Percentiles rank a stretch among this genome's conserved stretches.
Conservation (phyloP, 2,329 filamentous ascomycete species). For the Aspergillus novoparasiticus region DNA sequence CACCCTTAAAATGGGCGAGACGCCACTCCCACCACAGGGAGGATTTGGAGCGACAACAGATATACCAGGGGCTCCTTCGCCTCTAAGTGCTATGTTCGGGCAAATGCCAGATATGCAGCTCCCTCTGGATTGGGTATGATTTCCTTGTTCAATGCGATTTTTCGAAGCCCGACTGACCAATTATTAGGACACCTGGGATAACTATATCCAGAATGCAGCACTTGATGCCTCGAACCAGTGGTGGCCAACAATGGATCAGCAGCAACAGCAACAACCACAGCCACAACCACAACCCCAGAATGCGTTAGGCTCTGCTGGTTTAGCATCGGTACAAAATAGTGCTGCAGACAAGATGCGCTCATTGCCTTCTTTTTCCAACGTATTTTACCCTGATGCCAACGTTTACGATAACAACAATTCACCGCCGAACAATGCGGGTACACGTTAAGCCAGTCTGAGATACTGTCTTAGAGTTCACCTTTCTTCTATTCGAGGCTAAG, state of each 20-base stretch:
- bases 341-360: slow-evolving; percentile 19
- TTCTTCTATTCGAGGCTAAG: background rate
- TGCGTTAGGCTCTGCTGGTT: slow-evolving; percentile 25
- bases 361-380: slow-evolving; percentile 17
- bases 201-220: slow-evolving; percentile 64
- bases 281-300: slow-evolving; percentile 23
- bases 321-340: slow-evolving; percentile 21
- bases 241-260: slow-evolving; percentile 41
- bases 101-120: slow-evolving; percentile 58
- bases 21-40: slow-evolving; percentile 26
- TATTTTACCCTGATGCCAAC: slow-evolving; percentile 17
- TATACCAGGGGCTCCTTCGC: slow-evolving; percentile 50
- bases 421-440: background rate
- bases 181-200: slow-evolving; percentile 67
- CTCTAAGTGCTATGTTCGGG: slow-evolving; percentile 59
- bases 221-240: slow-evolving; percentile 44
- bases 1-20: slow-evolving; percentile 33
- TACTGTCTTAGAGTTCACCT: background rate
- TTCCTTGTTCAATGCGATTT: background rate
- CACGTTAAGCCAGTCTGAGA: background rate
- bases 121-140: slow-evolving; percentile 65
- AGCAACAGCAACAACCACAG: slow-evolving; percentile 30
- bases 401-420: slow-evolving; percentile 16
- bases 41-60: slow-evolving; percentile 33
- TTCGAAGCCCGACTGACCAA: slow-evolving; percentile 29